Base-by-base conservation (phyloP, 1,284 basidiomycete genomes). In the Xerocomus amazonicus region DNA sequence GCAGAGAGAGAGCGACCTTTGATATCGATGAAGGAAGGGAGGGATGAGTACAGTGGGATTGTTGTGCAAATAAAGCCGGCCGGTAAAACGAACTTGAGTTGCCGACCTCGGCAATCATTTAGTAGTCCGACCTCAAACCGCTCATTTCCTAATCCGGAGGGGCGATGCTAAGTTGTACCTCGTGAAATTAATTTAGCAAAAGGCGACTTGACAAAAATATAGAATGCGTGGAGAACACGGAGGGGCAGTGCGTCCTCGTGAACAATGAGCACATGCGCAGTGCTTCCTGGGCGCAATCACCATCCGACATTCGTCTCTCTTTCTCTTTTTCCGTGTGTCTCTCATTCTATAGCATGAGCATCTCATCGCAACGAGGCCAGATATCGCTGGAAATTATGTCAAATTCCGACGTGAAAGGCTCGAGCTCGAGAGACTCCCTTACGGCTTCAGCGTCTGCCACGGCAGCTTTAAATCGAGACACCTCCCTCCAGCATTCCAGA, bases 401-500 rank as follows among this genome's bases (percentile, higher is more conserved):
- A 61, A 31, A 17, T 31, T 45, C 37, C 27, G 23, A 47, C 32
- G 43, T 53, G 31, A 37, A 35, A 55, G 34, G 48, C 47, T 26
- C 6, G 14, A 47, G 48, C 47, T 26, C 6, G 14, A 47, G 29
- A n/a, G n/a, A 19, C 23, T 39, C 16, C 13, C 73, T 56, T 51
- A 80, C 81, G 66, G 77, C 73, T 67, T 93, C 90, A 59, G 88
- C 73, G 45, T 75, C 69, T 10, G 77, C 75, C 14, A 92, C 86
- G 1, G 85, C 79, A 29, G 72, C 62, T 62, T 84, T 91, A 73
- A 93, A 93, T 17, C 74, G 75, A n/a, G 71, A 68, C 5, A 90
- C 87, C 61, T 90, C 80, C 53, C 73, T 75, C 84, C 84, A 90
- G 68, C 90, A 93, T 56, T 92, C 80, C 37, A 93, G 68, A 19